These are phyloP conservation scores for Claviceps digitariae DNA, from an alignment of 2,329 filamentous ascomycete genomes.

Conservation along the genomic window DNA sequence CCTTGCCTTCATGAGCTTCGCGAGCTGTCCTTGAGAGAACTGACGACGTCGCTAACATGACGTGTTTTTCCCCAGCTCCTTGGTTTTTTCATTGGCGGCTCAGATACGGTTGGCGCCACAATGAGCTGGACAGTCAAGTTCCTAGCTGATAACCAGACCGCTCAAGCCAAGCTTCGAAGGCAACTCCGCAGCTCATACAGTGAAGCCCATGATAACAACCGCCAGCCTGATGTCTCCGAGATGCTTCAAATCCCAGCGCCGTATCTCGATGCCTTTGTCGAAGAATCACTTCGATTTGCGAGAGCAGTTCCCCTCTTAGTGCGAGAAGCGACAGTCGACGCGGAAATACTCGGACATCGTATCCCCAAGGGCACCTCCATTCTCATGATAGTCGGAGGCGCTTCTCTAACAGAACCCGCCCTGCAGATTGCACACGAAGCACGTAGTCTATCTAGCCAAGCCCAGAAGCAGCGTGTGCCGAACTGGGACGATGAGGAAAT, in stretches of 20 bases:
- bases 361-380: conserved; percentile 22
- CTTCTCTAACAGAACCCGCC: conserved; percentile 6
- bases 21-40: too few species aligned
- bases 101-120: conserved; percentile 8
- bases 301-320: conserved; percentile 14
- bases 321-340: conserved; percentile 18
- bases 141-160: conserved; percentile 2
- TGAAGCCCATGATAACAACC: conserved; percentile 7
- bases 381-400: conserved; percentile 14
- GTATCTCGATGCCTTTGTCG: conserved; percentile 24
- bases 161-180: conserved; percentile 9
- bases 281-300: conserved; percentile 21
- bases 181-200: conserved; percentile 9
- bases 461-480: conserved; percentile 9
- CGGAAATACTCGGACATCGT: conserved; percentile 17
- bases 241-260: conserved; percentile 11
- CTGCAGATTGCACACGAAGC: conserved; percentile 1
- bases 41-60: background rate
- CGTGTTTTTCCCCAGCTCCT: conserved; percentile 5
- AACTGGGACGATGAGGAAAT: conserved; percentile 14
- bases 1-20: too few species aligned
- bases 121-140: conserved; percentile 2
- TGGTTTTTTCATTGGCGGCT: conserved; percentile 14
- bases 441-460: conserved; percentile 10
- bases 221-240: conserved; percentile 16